phyloP scores from a whole-genome alignment of 352 stramenopile species.

The Hyphochytrium catenoides region DNA sequence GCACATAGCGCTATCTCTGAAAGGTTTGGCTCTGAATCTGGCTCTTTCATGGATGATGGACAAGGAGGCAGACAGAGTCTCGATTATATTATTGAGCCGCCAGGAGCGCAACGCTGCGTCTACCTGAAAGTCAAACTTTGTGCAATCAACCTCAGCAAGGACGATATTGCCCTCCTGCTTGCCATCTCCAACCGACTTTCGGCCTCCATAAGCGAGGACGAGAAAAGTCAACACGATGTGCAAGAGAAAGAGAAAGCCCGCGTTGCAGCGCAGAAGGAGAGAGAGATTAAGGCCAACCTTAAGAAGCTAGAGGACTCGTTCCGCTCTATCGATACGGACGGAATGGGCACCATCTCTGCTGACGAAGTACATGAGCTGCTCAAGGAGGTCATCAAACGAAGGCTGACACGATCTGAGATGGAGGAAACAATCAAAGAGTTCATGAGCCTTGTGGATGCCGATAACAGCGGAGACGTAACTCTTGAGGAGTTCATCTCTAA shows the following conservation, averaged over 20 bases:
- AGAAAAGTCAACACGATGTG: slow-evolving; percentile 31
- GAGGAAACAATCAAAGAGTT: slow-evolving; percentile 41
- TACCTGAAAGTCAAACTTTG: slow-evolving; percentile 57
- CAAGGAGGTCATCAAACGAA: slow-evolving; percentile 30
- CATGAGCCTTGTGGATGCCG: slow-evolving; percentile 33
- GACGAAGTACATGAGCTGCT: slow-evolving; percentile 32
- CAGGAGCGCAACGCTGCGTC: slow-evolving; percentile 27
- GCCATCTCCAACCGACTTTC: slow-evolving; percentile 34
- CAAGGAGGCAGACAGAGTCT: slow-evolving; percentile 15
- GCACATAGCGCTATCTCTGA: no score
- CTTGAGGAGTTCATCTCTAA: slow-evolving; percentile 50
- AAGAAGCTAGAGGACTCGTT: slow-evolving; percentile 44
- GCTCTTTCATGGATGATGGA: no score
- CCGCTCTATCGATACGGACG: slow-evolving; percentile 32
- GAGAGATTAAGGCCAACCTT: slow-evolving; percentile 38
- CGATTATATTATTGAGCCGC: slow-evolving; percentile 14
- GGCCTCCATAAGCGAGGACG: slow-evolving; percentile 38
- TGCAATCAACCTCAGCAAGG: slow-evolving; percentile 43
- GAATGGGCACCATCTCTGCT: slow-evolving; percentile 35
- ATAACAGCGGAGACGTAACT: slow-evolving; percentile 50
- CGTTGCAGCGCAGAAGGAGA: slow-evolving; percentile 19
- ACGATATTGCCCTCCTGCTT: slow-evolving; percentile 45
- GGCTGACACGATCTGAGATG: slow-evolving; percentile 45
- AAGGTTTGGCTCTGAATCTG: no score
- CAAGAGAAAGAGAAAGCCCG: slow-evolving; percentile 19